These are phyloP conservation scores for Somion occarium DNA, from an alignment of 1,284 basidiomycete genomes.

Conservation along the genomic window DNA sequence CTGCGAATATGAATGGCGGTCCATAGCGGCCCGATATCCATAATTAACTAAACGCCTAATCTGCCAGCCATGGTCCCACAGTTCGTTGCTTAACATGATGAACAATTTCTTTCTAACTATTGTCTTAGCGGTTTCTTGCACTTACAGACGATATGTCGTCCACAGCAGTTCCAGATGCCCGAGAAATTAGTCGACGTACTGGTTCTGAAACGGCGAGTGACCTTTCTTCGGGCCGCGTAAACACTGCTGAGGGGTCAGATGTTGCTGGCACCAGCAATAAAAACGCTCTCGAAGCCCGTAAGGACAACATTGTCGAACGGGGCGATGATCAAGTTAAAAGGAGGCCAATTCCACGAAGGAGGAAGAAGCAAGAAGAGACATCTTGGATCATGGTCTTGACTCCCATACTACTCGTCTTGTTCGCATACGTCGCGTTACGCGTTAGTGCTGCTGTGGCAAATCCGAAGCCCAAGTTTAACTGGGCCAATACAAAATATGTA, in stretches of 20 bases:
- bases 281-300: neutral
- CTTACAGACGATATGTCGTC: too few relatives aligned
- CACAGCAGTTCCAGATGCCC: neutral
- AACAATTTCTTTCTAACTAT: too few relatives aligned
- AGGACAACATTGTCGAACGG: neutral
- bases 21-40: too few relatives aligned
- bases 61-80: too few relatives aligned
- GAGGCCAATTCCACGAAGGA: neutral
- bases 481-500: conserved; percentile 12
- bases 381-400: neutral
- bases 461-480: conserved; percentile 8
- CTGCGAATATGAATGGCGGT: too few relatives aligned
- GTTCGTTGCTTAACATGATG: too few relatives aligned
- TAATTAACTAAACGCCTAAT: too few relatives aligned
- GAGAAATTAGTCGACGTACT: neutral
- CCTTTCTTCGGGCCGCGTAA: neutral
- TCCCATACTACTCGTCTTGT: neutral
- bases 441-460: neutral
- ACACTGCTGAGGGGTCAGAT: neutral
- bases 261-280: neutral
- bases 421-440: neutral
- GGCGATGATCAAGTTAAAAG: neutral
- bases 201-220: neutral
- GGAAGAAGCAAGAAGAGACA: neutral
- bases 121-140: too few relatives aligned